Evolutionary conservation across 2,329 filamentous ascomycete genomes (phyloP), one percentile per base, ranked within the genome.

Genomic region (Delphinella strobiligena): DNA sequence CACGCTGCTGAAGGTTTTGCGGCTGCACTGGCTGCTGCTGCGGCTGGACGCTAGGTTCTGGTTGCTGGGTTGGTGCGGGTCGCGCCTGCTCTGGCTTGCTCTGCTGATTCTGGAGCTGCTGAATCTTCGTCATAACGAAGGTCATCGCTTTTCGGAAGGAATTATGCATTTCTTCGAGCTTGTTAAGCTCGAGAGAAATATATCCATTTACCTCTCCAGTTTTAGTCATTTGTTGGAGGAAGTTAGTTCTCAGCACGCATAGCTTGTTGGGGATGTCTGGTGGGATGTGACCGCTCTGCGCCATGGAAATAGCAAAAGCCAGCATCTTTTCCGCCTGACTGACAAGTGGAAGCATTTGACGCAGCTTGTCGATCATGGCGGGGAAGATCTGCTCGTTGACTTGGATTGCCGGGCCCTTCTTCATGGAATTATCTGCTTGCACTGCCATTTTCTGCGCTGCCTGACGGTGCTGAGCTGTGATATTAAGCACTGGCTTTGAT

Each of bases 141-240:
- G 16, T 35, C 43, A 56, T 48, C 41, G 53, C 56, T 3, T 38
- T 37, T 16, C 43, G 39, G 16, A 56, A 40, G 4, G 43, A 24
- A 3, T 35, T 34, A 38, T 54, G 48, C 30, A 53, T 46, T 14
- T 52, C 45, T 14, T 42, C 38, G 31, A 58, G 33, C 24, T 55
- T 46, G 27, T 49, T 37, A 19, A 47, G 37, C 11, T 43, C 44
- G 3, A 60, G 40, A 8, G 51, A 51, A 36, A 58, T 45, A 31
- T 51, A 53, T 3, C 47, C 50, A 24, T 51, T 54, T 37, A 57
- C 36, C 4, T 44, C 50, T 10, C 49, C 50, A 29, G 47, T 43
- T 10, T 45, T 36, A 16, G 51, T 46, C 30, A 48, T 56, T 43
- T 56, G 53, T 12, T 43, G 39, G 10, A 51, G 44, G 17, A 53